Percentiles rank a stretch among this genome's conserved stretches.
phyloP scores from a whole-genome alignment of 1,284 basidiomycete species.

The Termitomyces sp. region DNA sequence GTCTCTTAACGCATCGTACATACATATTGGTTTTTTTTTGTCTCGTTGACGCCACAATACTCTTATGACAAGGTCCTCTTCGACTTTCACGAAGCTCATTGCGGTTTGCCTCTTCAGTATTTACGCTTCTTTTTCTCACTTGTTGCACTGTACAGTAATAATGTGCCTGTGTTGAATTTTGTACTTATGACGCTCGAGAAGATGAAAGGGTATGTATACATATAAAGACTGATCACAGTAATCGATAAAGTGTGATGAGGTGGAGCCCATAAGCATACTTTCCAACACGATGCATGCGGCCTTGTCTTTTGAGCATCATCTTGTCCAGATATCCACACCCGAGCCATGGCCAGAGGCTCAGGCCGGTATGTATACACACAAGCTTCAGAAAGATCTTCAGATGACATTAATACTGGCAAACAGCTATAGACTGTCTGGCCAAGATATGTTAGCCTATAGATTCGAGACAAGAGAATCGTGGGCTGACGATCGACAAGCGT shows the following conservation, averaged over 20 bases:
- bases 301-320: not conserved
- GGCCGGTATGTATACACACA: not conserved
- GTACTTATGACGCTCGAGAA: not conserved
- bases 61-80: not conserved
- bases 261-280: not conserved
- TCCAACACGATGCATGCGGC: not conserved
- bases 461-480: slow-evolving; percentile 20
- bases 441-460: slow-evolving; percentile 21
- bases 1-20: slow-evolving; percentile 1
- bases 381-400: not conserved
- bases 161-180: not conserved
- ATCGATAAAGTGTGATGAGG: not conserved
- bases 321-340: not conserved
- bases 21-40: slow-evolving; percentile 1
- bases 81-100: not conserved
- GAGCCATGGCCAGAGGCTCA: not conserved
- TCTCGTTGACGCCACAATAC: not conserved
- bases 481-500: slow-evolving; percentile 18
- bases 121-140: not conserved
- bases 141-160: not conserved
- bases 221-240: not conserved
- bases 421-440: slow-evolving; percentile 6
- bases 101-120: not conserved
- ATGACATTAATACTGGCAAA: not conserved
- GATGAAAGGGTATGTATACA: not conserved